Evolutionary conservation across 805 yeast genomes (phyloP).

Genomic region (Cyberlindnera mississippiensis): DNA sequence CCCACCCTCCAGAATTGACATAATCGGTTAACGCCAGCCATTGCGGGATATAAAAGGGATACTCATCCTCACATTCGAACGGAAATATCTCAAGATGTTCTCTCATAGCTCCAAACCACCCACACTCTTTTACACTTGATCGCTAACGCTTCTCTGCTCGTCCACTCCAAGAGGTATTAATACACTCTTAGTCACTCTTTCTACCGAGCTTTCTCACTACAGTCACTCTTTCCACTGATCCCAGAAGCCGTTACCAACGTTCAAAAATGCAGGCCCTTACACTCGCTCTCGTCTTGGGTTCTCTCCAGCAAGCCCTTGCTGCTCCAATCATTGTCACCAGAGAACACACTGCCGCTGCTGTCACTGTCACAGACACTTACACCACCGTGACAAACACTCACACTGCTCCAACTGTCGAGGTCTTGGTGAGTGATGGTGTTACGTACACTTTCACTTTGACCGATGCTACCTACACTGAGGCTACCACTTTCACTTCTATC

Average conservation of each 20-base stretch:
- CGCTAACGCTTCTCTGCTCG: conserved; percentile 2
- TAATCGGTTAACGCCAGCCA: neutral
- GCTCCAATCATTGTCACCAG: conserved; percentile 46
- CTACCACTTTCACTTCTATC: conserved; percentile 33
- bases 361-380: conserved; percentile 40
- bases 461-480: conserved; percentile 33
- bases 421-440: conserved; percentile 33
- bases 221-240: conserved; percentile 7
- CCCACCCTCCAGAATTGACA: neutral
- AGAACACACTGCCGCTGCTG: conserved; percentile 51
- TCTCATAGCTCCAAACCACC: neutral
- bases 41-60: neutral
- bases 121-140: neutral
- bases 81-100: neutral
- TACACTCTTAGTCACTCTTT: conserved; percentile 10
- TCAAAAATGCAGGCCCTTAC: conserved; percentile 14
- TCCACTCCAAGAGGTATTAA: neutral
- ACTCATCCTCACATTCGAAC: neutral
- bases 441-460: conserved; percentile 37
- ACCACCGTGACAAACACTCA: conserved; percentile 37
- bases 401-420: conserved; percentile 40
- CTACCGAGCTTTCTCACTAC: conserved; percentile 6
- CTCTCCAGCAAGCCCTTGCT: conserved; percentile 26
- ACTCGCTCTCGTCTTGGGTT: conserved; percentile 6
- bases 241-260: neutral